A percentile compares a stretch with the other conserved stretches of the same genome.
These are phyloP conservation scores for Aureobasidium lini DNA, from an alignment of 2,329 filamentous ascomycete species.

Conservation along the genomic window DNA sequence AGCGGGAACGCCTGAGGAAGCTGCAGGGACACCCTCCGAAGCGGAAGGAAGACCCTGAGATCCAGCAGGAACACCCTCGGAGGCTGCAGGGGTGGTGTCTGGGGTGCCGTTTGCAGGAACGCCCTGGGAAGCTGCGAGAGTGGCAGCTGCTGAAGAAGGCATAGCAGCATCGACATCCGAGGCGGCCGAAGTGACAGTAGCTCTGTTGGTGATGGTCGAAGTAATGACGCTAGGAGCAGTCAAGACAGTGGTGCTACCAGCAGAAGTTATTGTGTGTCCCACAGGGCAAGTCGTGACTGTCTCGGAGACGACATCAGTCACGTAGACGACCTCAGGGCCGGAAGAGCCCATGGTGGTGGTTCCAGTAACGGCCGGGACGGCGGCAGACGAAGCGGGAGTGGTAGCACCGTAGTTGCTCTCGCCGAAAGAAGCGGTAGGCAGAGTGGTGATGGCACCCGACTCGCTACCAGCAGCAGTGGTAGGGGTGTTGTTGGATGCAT, in stretches of 20 bases:
- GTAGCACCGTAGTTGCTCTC: background rate
- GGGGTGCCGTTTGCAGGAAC: background rate
- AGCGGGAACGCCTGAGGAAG: background rate
- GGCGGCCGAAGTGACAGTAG: background rate
- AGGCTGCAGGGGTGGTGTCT: background rate
- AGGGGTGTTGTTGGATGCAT: background rate
- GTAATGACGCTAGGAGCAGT: slow-evolving; percentile 12
- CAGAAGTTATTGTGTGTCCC: background rate
- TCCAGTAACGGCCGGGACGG: background rate
- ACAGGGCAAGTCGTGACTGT: slow-evolving; percentile 14
- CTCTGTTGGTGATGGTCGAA: background rate
- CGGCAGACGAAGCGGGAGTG: background rate
- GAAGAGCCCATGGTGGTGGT: background rate
- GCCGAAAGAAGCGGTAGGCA: background rate
- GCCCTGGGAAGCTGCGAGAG: background rate
- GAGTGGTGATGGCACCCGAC: background rate
- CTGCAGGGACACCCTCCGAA: background rate
- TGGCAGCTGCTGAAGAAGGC: background rate
- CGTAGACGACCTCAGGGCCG: slow-evolving; percentile 6
- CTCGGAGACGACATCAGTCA: slow-evolving; percentile 11
- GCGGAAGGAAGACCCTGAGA: background rate
- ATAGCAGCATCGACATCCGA: background rate
- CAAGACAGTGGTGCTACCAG: slow-evolving; percentile 9
- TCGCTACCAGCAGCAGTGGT: background rate
- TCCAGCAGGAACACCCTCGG: background rate